Evolutionary conservation across 2,329 filamentous ascomycete species (phyloP).

Genomic region (Cytospora leucostoma): DNA sequence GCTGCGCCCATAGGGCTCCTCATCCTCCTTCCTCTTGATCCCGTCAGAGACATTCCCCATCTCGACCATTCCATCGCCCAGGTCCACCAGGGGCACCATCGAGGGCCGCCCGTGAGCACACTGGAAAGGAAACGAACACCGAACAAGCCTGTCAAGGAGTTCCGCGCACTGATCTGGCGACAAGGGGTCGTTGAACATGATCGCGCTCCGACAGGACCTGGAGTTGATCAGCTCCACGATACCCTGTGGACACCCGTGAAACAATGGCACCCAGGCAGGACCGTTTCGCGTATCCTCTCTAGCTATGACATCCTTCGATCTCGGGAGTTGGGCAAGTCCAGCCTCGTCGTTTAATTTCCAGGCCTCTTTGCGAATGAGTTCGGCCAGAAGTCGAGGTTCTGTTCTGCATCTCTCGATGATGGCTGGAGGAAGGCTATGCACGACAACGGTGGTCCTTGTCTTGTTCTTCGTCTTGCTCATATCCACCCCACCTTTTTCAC

Average conservation of each 20-base stretch:
- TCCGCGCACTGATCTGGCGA: constrained; percentile 56
- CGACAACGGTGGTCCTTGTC: constrained; percentile 29
- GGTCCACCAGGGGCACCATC: constrained; percentile 62
- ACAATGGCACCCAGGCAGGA: constrained; percentile 58
- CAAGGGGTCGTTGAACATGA: constrained; percentile 83
- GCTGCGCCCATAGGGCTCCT: neutral
- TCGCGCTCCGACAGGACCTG: constrained; percentile 73
- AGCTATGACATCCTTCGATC: neutral
- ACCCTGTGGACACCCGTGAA: constrained; percentile 71
- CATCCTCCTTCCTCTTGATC: neutral
- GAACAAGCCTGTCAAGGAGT: constrained; percentile 59
- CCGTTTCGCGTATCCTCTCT: neutral
- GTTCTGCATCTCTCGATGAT: constrained; percentile 75
- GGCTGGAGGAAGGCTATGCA: constrained; percentile 61
- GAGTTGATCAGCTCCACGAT: constrained; percentile 78
- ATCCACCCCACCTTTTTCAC: neutral
- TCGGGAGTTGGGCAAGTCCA: constrained; percentile 1
- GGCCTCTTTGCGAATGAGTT: constrained; percentile 72
- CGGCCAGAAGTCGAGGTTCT: constrained; percentile 71
- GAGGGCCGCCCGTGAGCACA: constrained; percentile 78
- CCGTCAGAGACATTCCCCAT: neutral
- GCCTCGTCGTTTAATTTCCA: constrained; percentile 62
- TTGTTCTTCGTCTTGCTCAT: neutral
- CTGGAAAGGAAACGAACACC: constrained; percentile 74
- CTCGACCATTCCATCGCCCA: constrained; percentile 41